Conservation (phyloP, 192 early-diverging fungal species). For the Piromyces finnis region DNA sequence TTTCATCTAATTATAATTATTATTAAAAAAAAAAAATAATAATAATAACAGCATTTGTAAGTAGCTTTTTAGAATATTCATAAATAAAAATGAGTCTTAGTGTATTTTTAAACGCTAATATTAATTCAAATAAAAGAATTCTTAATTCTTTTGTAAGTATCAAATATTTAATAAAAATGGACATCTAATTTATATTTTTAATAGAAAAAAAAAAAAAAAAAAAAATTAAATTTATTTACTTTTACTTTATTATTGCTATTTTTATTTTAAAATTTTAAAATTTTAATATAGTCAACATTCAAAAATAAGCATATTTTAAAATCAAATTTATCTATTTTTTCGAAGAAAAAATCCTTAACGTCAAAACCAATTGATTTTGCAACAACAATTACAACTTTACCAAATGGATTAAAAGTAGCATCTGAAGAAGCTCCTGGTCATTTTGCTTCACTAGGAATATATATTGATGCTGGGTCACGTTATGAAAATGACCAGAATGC, state of each 20-base stretch:
- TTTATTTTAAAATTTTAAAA: no score
- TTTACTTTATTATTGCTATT: no score
- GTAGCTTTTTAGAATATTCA: no score
- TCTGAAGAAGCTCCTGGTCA: slow-evolving; percentile 69
- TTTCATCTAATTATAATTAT: no score
- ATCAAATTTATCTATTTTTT: not conserved
- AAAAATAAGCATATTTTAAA: not conserved
- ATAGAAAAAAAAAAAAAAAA: no score
- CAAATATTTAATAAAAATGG: not conserved
- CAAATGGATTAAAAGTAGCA: slow-evolving; percentile 77
- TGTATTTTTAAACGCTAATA: not conserved
- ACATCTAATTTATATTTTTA: no score
- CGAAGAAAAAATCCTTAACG: not conserved
- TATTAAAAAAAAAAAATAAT: no score
- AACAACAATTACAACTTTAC: slow-evolving; percentile 44
- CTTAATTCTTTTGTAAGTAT: not conserved
- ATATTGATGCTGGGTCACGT: slow-evolving; percentile 76
- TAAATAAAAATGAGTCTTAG: not conserved
- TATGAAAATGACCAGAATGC: slow-evolving; percentile 52
- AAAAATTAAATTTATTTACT: no score
- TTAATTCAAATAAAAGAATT: not conserved
- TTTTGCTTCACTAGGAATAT: slow-evolving; percentile 77
- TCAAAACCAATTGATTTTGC: not conserved
- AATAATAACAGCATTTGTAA: no score
- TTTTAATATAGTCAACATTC: not conserved